phyloP scores from a whole-genome alignment of 2,329 filamentous ascomycete species.

The Colletotrichum sp. region DNA sequence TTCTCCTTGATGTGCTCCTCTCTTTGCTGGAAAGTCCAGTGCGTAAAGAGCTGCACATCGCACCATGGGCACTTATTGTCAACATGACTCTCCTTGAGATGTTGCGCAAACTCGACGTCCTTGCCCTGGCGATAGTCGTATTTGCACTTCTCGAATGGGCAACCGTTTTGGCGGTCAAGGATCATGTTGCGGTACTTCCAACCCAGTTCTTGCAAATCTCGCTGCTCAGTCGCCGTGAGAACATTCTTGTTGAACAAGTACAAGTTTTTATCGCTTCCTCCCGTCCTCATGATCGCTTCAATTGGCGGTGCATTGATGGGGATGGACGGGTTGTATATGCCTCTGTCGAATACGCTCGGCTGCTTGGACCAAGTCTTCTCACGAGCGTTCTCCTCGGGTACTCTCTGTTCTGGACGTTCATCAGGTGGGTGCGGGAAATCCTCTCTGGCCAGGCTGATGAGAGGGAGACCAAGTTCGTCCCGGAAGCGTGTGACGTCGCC shows the following conservation, averaged over 20 bases:
- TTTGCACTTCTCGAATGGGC: constrained; percentile 42
- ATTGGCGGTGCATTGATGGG: constrained; percentile 37
- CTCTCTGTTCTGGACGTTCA: background rate
- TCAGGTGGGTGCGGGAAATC: background rate
- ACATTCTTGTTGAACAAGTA: constrained; percentile 43
- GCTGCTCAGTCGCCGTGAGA: constrained; percentile 46
- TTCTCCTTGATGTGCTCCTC: constrained; percentile 32
- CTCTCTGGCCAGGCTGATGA: background rate
- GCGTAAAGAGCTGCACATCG: constrained; percentile 30
- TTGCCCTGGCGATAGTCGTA: constrained; percentile 36
- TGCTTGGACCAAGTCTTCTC: constrained; percentile 32
- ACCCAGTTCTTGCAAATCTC: constrained; percentile 38
- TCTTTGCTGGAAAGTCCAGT: constrained; percentile 31
- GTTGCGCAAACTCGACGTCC: constrained; percentile 33
- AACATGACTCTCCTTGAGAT: constrained; percentile 40
- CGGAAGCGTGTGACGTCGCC: constrained; percentile 8
- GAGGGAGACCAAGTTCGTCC: background rate
- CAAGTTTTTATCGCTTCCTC: constrained; percentile 25
- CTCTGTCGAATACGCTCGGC: constrained; percentile 31
- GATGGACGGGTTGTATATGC: constrained; percentile 33
- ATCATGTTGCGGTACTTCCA: constrained; percentile 37
- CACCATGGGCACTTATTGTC: constrained; percentile 41
- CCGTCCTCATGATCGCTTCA: constrained; percentile 41
- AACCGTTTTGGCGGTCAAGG: constrained; percentile 39
- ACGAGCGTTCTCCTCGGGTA: constrained; percentile 25